These are phyloP conservation scores for Picea abies DNA, from an alignment of 83 land plant genomes.

Conservation along the genomic window DNA sequence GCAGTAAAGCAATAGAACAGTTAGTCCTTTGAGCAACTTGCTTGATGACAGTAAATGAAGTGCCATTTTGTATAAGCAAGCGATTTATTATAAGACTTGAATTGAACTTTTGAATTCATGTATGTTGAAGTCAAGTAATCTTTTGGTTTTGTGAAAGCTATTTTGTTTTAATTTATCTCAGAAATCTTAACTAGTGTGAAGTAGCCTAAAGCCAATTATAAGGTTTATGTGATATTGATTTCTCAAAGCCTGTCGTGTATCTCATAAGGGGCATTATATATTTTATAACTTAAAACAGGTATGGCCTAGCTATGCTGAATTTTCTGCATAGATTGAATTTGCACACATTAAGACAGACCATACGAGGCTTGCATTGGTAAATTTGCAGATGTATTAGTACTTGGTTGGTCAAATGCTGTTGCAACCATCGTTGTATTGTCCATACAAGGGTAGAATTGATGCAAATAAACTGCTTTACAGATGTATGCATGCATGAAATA, in stretches of 20 bases:
- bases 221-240: background rate
- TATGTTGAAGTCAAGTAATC: background rate
- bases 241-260: background rate
- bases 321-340: too few species aligned
- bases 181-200: background rate
- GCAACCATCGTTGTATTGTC: too few species aligned
- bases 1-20: background rate
- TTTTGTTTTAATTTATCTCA: background rate
- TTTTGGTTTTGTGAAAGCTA: background rate
- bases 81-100: background rate
- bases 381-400: too few species aligned
- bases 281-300: too few species aligned
- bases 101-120: background rate
- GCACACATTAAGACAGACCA: too few species aligned
- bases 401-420: too few species aligned
- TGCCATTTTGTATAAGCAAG: background rate
- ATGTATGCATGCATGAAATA: too few species aligned
- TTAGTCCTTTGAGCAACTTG: background rate
- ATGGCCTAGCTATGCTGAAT: too few species aligned
- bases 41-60: background rate
- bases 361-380: too few species aligned
- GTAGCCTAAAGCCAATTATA: background rate
- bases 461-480: too few species aligned
- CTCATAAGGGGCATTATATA: background rate
- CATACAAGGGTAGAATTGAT: too few species aligned